Conservation (phyloP, 768 basidiomycete species). For the Cystobasidium ongulense region DNA sequence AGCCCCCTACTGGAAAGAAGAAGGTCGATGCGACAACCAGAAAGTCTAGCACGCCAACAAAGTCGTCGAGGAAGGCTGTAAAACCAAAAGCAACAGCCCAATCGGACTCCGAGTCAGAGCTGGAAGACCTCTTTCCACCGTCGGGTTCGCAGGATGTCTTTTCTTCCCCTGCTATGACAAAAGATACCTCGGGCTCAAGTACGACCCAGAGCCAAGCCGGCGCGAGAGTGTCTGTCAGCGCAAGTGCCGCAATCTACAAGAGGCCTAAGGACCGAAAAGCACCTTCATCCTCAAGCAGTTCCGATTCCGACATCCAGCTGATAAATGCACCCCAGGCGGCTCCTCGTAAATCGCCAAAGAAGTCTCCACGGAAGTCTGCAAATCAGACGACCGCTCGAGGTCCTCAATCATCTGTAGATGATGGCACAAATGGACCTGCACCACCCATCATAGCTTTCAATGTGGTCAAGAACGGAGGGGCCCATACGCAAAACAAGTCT, state of each 20-base stretch:
- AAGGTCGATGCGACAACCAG: background rate
- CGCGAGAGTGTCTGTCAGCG: background rate
- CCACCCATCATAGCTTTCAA: background rate
- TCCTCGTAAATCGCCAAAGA: background rate
- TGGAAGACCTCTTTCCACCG: background rate
- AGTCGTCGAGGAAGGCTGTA: background rate
- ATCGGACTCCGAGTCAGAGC: background rate
- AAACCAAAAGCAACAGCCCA: background rate
- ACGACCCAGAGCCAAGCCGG: background rate
- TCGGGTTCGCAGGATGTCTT: background rate
- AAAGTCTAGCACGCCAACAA: background rate
- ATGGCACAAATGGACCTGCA: background rate
- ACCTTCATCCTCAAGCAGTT: background rate
- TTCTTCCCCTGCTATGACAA: background rate
- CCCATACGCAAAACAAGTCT: background rate
- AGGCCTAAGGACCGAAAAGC: background rate
- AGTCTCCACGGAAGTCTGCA: background rate
- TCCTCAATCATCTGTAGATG: background rate
- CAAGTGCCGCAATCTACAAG: background rate
- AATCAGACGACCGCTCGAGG: background rate
- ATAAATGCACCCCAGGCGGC: background rate
- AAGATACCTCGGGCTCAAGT: too few species aligned
- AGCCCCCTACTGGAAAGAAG: background rate
- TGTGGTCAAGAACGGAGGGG: background rate
- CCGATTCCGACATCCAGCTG: slow-evolving; percentile 20